Evolutionary conservation across 2,329 filamentous ascomycete species (phyloP).

Genomic region (Exutisphaerella laricina): DNA sequence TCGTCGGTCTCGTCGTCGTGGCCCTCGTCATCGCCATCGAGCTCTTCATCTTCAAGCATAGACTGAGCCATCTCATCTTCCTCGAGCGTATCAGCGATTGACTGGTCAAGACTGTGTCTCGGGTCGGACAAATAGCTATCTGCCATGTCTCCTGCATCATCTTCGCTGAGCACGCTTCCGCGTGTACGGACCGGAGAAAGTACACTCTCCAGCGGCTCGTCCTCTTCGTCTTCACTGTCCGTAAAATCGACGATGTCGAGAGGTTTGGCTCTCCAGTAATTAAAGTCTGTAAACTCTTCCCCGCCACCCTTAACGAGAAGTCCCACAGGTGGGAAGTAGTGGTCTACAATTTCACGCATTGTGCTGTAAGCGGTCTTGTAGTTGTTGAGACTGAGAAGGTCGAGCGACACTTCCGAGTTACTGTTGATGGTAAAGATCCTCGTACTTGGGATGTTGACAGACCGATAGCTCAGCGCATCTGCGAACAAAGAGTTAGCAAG

Average conservation of each 20-base stretch:
- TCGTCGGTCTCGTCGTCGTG: conserved; percentile 15
- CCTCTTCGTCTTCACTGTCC: conserved; percentile 64
- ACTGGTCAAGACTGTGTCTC: conserved; percentile 19
- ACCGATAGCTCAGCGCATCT: conserved; percentile 94
- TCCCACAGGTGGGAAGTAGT: conserved; percentile 92
- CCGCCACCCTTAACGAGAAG: conserved; percentile 82
- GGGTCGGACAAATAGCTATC: conserved; percentile 19
- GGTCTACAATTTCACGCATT: conserved; percentile 95
- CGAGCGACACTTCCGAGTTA: conserved; percentile 89
- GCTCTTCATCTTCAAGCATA: conserved; percentile 17
- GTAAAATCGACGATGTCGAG: conserved; percentile 85
- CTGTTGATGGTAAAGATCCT: conserved; percentile 99
- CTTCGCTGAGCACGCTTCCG: conserved; percentile 28
- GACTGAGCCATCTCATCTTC: conserved; percentile 17
- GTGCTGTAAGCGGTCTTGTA: conserved; percentile 96
- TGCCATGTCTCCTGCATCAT: conserved; percentile 26
- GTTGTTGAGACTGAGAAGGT: conserved; percentile 84
- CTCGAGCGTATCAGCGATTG: conserved; percentile 15
- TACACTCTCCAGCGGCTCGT: conserved; percentile 23
- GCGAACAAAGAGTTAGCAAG: no score
- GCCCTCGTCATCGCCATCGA: conserved; percentile 29
- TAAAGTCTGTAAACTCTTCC: conserved; percentile 95
- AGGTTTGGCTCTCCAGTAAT: conserved; percentile 84
- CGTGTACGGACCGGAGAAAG: conserved; percentile 10
- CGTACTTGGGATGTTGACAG: conserved; percentile 88